Evolutionary conservation across 2,329 filamentous ascomycete genomes (phyloP), one percentile per base, ranked within the genome.

Genomic region (Nigrospora sphaerica): DNA sequence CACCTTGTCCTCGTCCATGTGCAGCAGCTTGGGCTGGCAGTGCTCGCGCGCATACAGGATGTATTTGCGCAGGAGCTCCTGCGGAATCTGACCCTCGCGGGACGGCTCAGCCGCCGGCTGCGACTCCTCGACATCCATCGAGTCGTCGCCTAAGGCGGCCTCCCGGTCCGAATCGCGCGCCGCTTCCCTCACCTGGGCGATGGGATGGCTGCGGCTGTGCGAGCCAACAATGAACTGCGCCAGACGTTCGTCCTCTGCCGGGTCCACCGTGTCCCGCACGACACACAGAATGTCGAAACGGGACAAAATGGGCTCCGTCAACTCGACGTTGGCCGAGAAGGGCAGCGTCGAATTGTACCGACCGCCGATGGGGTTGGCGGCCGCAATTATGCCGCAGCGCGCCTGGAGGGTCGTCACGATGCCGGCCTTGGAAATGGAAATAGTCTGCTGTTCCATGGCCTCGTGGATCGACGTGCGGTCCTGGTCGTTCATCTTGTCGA

Each of bases 401-500:
- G 93, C 93, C 66, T 98, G 92, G 1, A 98, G 75, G 0, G 93
- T 97, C 1, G 93, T 98, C 38, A 98, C 93, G 50, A 98, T 98
- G 68, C 93, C 93, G 1, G 93, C 93, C 65, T 98, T 98, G 53
- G 90, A 95, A 61, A 98, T 98, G 50, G 92, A 97, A 56, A 98
- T 98, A 2, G 93, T 98, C 70, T 98, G 93, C 68, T 98, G 93
- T 68, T 98, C 93, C 93, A 98, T 98, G 49, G 93, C 93, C 74
- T 98, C 93, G 77, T 98, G 93, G 57, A 98, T 98, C 9, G 90
- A 95, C 1, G 93, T 97, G 54, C 93, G 83, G 66, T 98, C 93
- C 63, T 97, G 90, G 64, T 98, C 93, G 65, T 97, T 97, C 93
- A 98, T 98, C 77, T 98, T 98, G 78, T 98, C 93, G 59, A 98